A percentile compares a stretch with the other conserved stretches of the same genome.
Evolutionary conservation across 1,284 basidiomycete genomes (phyloP).

Genomic region (Fomitiporia mediterranea): DNA sequence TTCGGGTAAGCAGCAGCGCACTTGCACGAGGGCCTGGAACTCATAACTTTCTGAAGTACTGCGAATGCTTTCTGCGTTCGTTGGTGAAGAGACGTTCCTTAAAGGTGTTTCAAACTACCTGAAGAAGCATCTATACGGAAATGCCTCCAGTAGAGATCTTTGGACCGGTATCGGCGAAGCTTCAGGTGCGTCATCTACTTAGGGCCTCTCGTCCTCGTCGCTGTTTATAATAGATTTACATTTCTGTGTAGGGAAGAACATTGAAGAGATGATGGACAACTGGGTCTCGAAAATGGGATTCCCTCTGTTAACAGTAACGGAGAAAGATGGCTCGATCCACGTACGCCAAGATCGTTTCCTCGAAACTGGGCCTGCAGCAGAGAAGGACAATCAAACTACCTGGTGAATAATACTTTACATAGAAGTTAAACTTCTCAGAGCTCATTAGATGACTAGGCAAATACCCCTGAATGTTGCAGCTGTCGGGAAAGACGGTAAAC

Average conservation of each 20-base stretch:
- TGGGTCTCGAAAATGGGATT: slow-evolving; percentile 92
- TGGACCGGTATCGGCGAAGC: slow-evolving; percentile 86
- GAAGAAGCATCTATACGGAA: slow-evolving; percentile 81
- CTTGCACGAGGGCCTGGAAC: background rate
- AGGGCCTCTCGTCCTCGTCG: background rate
- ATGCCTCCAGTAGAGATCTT: slow-evolving; percentile 83
- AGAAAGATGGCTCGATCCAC: slow-evolving; percentile 63
- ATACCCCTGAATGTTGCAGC: slow-evolving; percentile 80
- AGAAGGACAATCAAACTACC: slow-evolving; percentile 86
- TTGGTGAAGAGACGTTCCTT: slow-evolving; percentile 87
- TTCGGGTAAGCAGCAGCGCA: slow-evolving; percentile 44
- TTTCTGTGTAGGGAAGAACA: slow-evolving; percentile 52
- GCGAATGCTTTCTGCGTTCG: slow-evolving; percentile 87
- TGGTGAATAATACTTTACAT: slow-evolving; percentile 49
- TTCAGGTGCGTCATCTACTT: slow-evolving; percentile 40
- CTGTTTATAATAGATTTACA: background rate
- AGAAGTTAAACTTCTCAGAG: background rate
- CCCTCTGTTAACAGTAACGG: slow-evolving; percentile 85
- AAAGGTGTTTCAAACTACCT: slow-evolving; percentile 90
- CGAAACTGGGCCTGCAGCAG: slow-evolving; percentile 73
- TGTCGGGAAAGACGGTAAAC: slow-evolving; percentile 52
- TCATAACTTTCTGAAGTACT: slow-evolving; percentile 54
- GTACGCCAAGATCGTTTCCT: slow-evolving; percentile 93
- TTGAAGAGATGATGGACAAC: slow-evolving; percentile 83
- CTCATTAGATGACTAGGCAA: slow-evolving; percentile 43